Evolutionary conservation across 257 asterid species (phyloP).

Genomic region (Leonotis leonurus): DNA sequence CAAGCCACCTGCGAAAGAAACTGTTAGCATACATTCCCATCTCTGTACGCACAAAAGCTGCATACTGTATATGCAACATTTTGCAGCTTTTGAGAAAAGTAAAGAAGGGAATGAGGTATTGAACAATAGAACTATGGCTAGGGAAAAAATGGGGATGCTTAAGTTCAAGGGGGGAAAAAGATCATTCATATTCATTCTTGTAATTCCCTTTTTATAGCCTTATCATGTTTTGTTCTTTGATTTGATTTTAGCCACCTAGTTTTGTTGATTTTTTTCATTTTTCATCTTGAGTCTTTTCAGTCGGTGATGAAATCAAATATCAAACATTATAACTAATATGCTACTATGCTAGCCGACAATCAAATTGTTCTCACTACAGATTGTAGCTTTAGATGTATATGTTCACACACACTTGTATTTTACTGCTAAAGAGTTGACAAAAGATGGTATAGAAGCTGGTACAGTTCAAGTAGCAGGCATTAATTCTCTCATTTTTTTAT

Average conservation of each 20-base stretch:
- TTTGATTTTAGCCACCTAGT: slow-evolving; percentile 16
- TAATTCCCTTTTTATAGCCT: neutral
- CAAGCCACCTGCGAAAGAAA: neutral
- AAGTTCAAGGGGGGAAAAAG: neutral
- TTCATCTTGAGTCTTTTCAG: slow-evolving; percentile 5
- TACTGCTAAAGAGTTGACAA: neutral
- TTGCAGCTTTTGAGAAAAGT: neutral
- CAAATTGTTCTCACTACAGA: neutral
- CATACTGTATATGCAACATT: no score
- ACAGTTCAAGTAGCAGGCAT: neutral
- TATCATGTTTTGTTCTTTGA: neutral
- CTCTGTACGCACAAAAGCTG: neutral
- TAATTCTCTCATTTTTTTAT: neutral
- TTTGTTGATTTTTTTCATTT: neutral
- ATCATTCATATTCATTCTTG: slow-evolving; percentile 17
- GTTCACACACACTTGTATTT: neutral
- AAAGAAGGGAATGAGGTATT: neutral
- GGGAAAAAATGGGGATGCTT: slow-evolving; percentile 15
- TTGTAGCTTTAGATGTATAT: neutral
- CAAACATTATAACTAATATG: slow-evolving; percentile 7
- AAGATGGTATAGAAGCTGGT: neutral
- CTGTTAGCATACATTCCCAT: neutral
- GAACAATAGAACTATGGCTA: slow-evolving; percentile 5
- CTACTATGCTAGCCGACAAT: slow-evolving; percentile 3
- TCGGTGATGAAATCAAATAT: slow-evolving; percentile 10